phyloP scores from a whole-genome alignment of 495 filamentous ascomycete species.

The Elasticomyces elasticus region DNA sequence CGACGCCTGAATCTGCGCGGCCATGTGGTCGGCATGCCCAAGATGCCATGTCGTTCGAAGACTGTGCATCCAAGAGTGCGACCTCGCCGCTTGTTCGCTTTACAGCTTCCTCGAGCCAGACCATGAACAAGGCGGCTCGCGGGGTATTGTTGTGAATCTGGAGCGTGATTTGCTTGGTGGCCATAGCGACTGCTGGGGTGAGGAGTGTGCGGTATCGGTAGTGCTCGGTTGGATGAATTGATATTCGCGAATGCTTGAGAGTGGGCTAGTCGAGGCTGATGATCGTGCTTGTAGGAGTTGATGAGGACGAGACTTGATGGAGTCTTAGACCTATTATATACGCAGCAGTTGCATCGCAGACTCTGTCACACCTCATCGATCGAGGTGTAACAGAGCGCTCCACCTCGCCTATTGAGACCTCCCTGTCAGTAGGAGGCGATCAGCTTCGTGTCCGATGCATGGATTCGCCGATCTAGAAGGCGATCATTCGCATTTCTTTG shows the following conservation, averaged over 20 bases:
- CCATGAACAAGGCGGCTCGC: neutral
- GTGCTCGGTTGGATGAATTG: neutral
- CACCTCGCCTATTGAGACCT: neutral
- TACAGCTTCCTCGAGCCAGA: conserved; percentile 1
- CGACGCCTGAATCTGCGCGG: neutral
- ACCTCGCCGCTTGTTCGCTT: neutral
- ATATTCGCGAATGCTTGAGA: neutral
- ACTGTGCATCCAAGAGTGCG: no score
- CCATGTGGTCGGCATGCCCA: neutral
- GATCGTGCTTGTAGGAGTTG: no score
- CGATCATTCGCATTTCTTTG: neutral
- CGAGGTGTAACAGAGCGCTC: no score
- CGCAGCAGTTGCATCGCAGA: no score
- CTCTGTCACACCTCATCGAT: no score
- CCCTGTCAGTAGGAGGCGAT: neutral
- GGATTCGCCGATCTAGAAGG: neutral
- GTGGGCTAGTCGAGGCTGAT: no score
- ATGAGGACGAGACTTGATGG: no score
- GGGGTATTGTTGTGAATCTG: neutral
- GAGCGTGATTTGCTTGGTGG: neutral
- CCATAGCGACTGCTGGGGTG: neutral
- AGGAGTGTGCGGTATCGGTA: neutral
- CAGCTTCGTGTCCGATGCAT: neutral
- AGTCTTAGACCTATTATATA: no score
- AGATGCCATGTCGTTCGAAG: neutral